Evolutionary conservation across 176 grass and related monocot genomes (phyloP), one percentile per base, ranked within the genome.

Genomic region (Oryza meyeriana): DNA sequence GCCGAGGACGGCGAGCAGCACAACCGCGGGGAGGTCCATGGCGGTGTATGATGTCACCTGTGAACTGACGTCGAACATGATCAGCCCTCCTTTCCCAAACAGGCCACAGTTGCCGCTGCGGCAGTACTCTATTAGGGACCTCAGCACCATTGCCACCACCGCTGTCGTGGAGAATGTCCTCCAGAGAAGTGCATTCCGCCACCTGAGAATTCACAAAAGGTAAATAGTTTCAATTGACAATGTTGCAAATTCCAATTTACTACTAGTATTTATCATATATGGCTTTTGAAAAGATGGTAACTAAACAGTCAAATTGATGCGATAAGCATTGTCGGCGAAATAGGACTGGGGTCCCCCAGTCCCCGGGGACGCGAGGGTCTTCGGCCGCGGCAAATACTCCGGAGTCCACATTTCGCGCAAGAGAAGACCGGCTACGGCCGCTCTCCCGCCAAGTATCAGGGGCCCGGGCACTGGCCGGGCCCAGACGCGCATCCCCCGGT

Each of bases 171-270:
- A 94, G 71, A 94, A 94, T 17, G 89, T 85, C 77, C 92, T 91
- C 92, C 92, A 94, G 0, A 94, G 92, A 55, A 94, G 92, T 10
- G 86, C 86, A 67, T 84, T 94, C 71, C 92, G 83, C 92, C 92
- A 94, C 92, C 92, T 94, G 59, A 79, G 24, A 55, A n/a, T 81
- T 58, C 10, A 14, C 28, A 72, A 61, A 4, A 4, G 50, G 13
- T n/a, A 26, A 38, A 29, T 18, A 4, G 22, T 34, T 62, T 74
- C 28, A 32, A 31, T 61, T 25, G 59, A 55, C n/a, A 4, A 27
- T 39, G 57, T 14, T 9, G 4, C 0, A 40, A 25, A 39, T 76
- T 62, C 27, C 34, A 62, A 28, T 26, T 10, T 4, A 62, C 4
- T 12, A 25, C 17, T 77, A n/a, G 5, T 6, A 47, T 6, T n/a